Evolutionary conservation across 257 asterid species (phyloP).

Genomic region (Ajuga chamaepitys): DNA sequence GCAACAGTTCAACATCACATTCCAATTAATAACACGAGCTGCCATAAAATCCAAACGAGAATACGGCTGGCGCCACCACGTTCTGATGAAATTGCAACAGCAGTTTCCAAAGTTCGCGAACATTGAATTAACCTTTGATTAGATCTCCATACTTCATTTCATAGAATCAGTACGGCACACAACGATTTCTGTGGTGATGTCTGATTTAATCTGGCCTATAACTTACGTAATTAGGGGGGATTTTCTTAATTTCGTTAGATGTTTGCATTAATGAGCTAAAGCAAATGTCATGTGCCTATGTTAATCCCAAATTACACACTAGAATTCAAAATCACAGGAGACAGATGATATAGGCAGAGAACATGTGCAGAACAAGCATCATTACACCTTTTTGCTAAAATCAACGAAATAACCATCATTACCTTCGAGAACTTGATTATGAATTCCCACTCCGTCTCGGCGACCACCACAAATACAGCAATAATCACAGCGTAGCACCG

Average conservation of each 20-base stretch:
- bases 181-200: neutral
- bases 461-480: slow-evolving; percentile 65
- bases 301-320: neutral
- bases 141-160: no score
- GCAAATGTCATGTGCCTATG: neutral
- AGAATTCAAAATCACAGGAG: neutral
- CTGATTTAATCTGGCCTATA: neutral
- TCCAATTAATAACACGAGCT: neutral
- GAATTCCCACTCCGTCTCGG: slow-evolving; percentile 91
- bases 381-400: no score
- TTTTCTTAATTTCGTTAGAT: neutral
- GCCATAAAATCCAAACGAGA: neutral
- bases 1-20: neutral
- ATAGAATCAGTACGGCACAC: no score
- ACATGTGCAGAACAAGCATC: neutral
- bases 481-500: slow-evolving; percentile 86
- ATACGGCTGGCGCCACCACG: neutral
- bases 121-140: no score
- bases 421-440: slow-evolving; percentile 73
- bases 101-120: neutral
- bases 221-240: neutral
- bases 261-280: neutral
- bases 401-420: no score
- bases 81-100: neutral
- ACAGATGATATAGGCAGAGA: neutral